Evolutionary conservation across 805 yeast species (phyloP).

Genomic region (Ogataea pini): DNA sequence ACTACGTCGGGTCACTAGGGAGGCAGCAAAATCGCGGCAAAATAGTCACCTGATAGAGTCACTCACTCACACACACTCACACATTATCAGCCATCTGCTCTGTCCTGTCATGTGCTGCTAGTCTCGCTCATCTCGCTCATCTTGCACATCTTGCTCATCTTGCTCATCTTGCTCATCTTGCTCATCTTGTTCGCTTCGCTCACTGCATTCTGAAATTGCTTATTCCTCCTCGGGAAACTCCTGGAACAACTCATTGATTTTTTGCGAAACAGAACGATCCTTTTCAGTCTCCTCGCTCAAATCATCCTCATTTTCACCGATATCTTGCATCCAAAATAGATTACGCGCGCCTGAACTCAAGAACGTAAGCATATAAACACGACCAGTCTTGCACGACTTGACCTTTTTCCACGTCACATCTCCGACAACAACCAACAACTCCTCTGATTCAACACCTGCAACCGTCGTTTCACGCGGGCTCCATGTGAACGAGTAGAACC

Average conservation of each 20-base stretch:
- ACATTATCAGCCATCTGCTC: too few relatives aligned
- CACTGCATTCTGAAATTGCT: background rate
- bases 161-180: too few relatives aligned
- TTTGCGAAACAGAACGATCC: constrained; percentile 51
- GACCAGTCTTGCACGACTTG: constrained; percentile 68
- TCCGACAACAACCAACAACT: constrained; percentile 76
- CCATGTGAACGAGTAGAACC: constrained; percentile 73
- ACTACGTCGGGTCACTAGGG: too few relatives aligned
- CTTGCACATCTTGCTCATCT: too few relatives aligned
- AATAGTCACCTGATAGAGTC: too few relatives aligned
- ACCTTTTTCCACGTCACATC: constrained; percentile 79
- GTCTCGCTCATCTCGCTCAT: too few relatives aligned
- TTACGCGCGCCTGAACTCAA: constrained; percentile 42
- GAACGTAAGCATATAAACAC: constrained; percentile 53
- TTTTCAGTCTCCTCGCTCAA: constrained; percentile 55
- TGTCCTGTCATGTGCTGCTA: too few relatives aligned
- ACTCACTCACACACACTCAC: too few relatives aligned
- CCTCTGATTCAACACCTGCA: constrained; percentile 50
- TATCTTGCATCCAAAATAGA: constrained; percentile 76
- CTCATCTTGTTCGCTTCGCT: background rate
- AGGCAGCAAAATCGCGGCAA: too few relatives aligned
- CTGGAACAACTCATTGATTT: constrained; percentile 50
- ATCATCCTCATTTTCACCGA: constrained; percentile 63
- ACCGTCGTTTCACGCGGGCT: constrained; percentile 56
- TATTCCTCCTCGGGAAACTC: constrained; percentile 30